Evolutionary conservation across 192 early-diverging fungal species (phyloP), one percentile per base, ranked within the genome.

Genomic region (Blastocladiella britannica): DNA sequence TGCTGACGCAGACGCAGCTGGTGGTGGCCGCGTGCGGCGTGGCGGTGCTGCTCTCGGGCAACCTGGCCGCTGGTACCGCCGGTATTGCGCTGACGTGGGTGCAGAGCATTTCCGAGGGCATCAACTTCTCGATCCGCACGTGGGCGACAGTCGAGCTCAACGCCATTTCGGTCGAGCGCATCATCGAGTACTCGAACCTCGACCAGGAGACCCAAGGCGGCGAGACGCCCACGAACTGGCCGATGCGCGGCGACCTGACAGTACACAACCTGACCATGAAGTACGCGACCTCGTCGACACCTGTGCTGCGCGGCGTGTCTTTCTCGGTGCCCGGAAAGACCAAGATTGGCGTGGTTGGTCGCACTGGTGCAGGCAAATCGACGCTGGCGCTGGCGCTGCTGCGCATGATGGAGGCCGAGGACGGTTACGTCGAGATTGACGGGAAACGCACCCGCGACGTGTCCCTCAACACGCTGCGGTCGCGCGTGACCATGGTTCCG

Each of bases 261-360:
- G 75, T 91, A n/a, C 58, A 71, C n/a, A 64, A 84, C 53, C 65
- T 97, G 15, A 65, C 72, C 0, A 72, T 93, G 54, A 76, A 79
- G 59, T 97, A 97, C 53, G 71, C 82, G 9, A 79, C 84, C 1
- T 66, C 29, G 87, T 83, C 26, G 71, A 76, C 26, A 81, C 71
- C 80, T 5, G 86, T 91, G 18, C 77, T 97, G 18, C 83, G 85
- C 54, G 67, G 78, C 53, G 64, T 99, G 15, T 79, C 79, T 12
- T 82, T 93, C 52, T 28, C 64, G 1, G 79, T 89, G 51, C 69
- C 70, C 2, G 74, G 82, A n/a, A 67, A 69, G 15, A 77, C 85
- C 65, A 92, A 90, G 64, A 83, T 97, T 60, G 93, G 90, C 47
- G 81, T 96, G 37, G 91, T 93, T 52, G 91, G 91, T 7, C 77